Conservation (phyloP, 495 filamentous ascomycete genomes). For the Penicillium malachiteum region DNA sequence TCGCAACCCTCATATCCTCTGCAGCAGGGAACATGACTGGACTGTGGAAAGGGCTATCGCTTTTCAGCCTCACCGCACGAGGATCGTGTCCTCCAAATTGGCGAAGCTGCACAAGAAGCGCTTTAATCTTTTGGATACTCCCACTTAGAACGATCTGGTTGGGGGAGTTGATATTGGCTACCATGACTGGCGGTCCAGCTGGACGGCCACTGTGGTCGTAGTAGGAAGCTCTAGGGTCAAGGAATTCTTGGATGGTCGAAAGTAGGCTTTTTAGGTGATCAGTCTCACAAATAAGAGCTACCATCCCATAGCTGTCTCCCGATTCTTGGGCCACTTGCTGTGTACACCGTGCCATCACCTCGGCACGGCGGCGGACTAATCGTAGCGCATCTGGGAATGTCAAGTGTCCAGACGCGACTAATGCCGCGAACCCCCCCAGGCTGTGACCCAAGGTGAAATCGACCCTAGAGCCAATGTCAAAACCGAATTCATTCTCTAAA, state of each 20-base stretch:
- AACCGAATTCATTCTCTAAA: constrained; percentile 80
- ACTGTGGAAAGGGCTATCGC: constrained; percentile 89
- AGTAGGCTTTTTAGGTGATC: constrained; percentile 67
- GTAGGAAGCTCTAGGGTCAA: constrained; percentile 61
- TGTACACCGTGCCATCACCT: constrained; percentile 81
- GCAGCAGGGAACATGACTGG: constrained; percentile 87
- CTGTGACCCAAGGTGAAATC: constrained; percentile 90
- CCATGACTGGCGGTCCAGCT: constrained; percentile 79
- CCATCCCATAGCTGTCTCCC: constrained; percentile 84
- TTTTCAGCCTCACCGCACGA: constrained; percentile 80
- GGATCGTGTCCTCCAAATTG: constrained; percentile 95
- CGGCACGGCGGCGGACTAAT: constrained; percentile 75
- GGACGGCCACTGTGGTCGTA: constrained; percentile 63
- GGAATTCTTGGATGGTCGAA: constrained; percentile 73
- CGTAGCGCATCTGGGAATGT: constrained; percentile 72
- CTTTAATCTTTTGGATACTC: constrained; percentile 78
- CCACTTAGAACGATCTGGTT: constrained; percentile 96
- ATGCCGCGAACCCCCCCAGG: constrained; percentile 90
- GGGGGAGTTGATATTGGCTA: constrained; percentile 93
- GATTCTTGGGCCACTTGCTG: constrained; percentile 56
- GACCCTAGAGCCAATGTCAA: constrained; percentile 63
- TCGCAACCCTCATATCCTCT: constrained; percentile 62
- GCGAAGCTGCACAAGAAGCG: constrained; percentile 81
- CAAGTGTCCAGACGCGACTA: constrained; percentile 80
- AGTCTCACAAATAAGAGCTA: constrained; percentile 84